Evolutionary conservation across 345 rosid species (phyloP).

Genomic region (Citrus hindsii): DNA sequence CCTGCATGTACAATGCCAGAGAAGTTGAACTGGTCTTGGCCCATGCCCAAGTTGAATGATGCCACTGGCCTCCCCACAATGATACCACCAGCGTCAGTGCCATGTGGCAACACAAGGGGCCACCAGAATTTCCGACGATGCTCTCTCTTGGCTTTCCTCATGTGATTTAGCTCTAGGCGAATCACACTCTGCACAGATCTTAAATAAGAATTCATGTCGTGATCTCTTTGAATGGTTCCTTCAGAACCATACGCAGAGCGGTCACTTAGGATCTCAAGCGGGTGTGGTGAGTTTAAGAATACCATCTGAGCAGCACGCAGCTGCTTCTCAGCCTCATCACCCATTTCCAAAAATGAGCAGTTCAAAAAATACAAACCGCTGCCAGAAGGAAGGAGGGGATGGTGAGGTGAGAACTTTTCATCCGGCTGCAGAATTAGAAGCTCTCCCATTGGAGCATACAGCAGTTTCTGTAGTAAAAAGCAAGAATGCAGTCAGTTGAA

Average conservation of each 20-base stretch:
- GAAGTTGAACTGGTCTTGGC: constrained; percentile 44
- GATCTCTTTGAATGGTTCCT: constrained; percentile 86
- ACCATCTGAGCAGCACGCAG: constrained; percentile 63
- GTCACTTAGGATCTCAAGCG: constrained; percentile 89
- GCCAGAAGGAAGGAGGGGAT: constrained; percentile 88
- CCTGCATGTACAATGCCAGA: constrained; percentile 60
- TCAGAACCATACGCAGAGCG: constrained; percentile 79
- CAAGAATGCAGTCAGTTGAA: background rate
- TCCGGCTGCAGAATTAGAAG: constrained; percentile 91
- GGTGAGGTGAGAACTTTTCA: constrained; percentile 78
- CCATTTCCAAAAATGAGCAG: constrained; percentile 32
- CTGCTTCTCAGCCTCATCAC: constrained; percentile 52
- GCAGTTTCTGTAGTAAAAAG: constrained; percentile 50
- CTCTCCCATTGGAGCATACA: constrained; percentile 94
- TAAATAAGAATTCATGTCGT: constrained; percentile 86
- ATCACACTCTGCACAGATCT: constrained; percentile 59
- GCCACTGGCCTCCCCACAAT: constrained; percentile 33
- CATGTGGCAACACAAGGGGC: constrained; percentile 41
- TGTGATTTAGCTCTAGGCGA: constrained; percentile 60
- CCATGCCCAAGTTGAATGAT: constrained; percentile 22
- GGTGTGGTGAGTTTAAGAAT: constrained; percentile 96
- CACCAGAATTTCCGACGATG: constrained; percentile 64
- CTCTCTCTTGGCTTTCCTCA: constrained; percentile 58
- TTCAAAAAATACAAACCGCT: constrained; percentile 72
- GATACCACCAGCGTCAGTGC: constrained; percentile 32